Evolutionary conservation across 2,329 filamentous ascomycete genomes (phyloP).

Genomic region (Epichloe typhina): DNA sequence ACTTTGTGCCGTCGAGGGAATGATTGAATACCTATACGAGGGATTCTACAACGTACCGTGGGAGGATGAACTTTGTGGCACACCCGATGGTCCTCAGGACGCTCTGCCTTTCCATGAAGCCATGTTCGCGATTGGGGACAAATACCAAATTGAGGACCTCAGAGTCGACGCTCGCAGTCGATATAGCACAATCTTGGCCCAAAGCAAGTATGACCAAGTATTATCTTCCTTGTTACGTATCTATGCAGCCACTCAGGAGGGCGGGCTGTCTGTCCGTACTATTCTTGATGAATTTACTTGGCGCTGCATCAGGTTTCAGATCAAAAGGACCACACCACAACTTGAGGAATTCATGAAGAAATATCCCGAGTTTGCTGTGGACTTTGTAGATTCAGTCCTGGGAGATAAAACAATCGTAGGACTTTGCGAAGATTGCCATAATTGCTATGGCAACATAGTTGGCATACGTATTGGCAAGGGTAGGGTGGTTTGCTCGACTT

Average conservation of each 20-base stretch:
- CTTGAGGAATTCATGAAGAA: neutral
- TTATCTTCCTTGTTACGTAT: neutral
- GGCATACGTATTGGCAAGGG: too few species aligned
- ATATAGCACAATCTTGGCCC: neutral
- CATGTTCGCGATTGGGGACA: neutral
- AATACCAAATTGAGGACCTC: neutral
- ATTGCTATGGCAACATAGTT: too few species aligned
- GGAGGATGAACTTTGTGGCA: neutral
- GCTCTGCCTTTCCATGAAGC: neutral
- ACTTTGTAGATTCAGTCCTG: neutral
- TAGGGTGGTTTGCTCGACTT: too few species aligned
- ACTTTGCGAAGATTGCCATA: fast-evolving
- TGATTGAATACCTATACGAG: neutral
- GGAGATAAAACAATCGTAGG: neutral
- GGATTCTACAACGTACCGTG: neutral
- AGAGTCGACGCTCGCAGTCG: fast-evolving
- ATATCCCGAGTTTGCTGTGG: neutral
- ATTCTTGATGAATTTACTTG: neutral
- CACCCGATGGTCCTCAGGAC: neutral
- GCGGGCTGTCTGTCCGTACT: too few species aligned
- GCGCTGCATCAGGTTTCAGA: neutral
- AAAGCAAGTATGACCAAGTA: fast-evolving
- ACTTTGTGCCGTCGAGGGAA: neutral
- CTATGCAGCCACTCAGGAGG: neutral
- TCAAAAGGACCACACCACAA: neutral